Base-by-base conservation (phyloP, 2,329 filamentous ascomycete species). In the Chrysosporium keratinophilum region DNA sequence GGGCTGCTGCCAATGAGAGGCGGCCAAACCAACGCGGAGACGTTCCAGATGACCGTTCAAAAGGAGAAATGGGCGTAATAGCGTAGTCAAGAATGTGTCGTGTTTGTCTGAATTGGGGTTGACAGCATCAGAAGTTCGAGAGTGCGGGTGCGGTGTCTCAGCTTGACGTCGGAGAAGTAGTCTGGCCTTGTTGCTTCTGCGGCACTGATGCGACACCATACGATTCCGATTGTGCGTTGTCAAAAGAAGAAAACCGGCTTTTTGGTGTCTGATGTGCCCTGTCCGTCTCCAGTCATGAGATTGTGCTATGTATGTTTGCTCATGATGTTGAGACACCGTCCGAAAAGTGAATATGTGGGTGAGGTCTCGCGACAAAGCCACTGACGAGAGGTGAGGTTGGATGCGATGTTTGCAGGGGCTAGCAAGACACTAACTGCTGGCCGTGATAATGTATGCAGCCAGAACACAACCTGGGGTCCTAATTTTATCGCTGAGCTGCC, bases 131-230 rank as follows among this genome's bases (percentile, higher is more conserved):
- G 39, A 23, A 19, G 12, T n/a, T 42, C 23, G 23, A 20, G 28
- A 7, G 23, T 28, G 49, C 28, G 34, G 49, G 40, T 28, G 39
- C 15, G 15, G 4, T 44, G 49, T 51, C 49, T 51, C 49, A 51
- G 19, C 9, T 28, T 19, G 37, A 19, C 31, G 48, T 31, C 15
- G 41, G 33, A 28, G 40, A 20, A 14, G 12, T 7, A 23, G 31
- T 20, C 17, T 39, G 33, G 44, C 35, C 23, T 37, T 47, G 33
- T 23, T 35, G 45, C 31, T 40, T 43, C 39, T 50, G 48, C n/a
- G 48, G 48, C 48, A 35, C 12, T 37, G 49, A 51, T 51, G 49
- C 34, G 49, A 51, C 49, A 12, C 49, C 31, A 15, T 20, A 2
- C 40, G 49, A 44, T 20, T 51, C 49, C 40, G 39, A 44, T 28